Percentiles rank a stretch among this genome's conserved stretches.
Conservation (phyloP, 495 filamentous ascomycete genomes). For the Lasiosphaeris hirsuta region DNA sequence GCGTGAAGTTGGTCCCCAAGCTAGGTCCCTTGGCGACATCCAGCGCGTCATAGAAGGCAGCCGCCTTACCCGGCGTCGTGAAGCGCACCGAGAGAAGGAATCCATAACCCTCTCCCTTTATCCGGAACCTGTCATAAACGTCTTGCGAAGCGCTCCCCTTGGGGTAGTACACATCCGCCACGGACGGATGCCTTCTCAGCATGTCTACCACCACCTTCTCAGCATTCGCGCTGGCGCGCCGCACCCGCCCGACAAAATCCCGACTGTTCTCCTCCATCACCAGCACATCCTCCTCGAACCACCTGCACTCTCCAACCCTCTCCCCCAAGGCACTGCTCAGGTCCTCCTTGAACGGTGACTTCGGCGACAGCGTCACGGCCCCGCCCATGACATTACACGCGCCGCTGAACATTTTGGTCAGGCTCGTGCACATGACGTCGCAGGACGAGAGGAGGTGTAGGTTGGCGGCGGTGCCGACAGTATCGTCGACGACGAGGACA, state of each 20-base stretch:
- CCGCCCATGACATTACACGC: slow-evolving; percentile 31
- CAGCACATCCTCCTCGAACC: slow-evolving; percentile 21
- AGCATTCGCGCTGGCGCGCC: slow-evolving; percentile 15
- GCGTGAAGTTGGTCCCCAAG: slow-evolving; percentile 30
- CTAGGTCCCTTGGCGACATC: slow-evolving; percentile 30
- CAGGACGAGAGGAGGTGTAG: slow-evolving; percentile 14
- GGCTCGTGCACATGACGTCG: slow-evolving; percentile 25
- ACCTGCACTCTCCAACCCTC: background rate
- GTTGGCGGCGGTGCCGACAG: slow-evolving; percentile 20
- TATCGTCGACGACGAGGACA: slow-evolving; percentile 28
- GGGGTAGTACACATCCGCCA: slow-evolving; percentile 27
- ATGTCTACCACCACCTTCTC: slow-evolving; percentile 1
- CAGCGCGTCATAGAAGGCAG: slow-evolving; percentile 24
- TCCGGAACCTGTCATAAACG: slow-evolving; percentile 15
- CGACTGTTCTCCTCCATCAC: slow-evolving; percentile 25
- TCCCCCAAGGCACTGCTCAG: background rate
- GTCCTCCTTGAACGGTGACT: background rate
- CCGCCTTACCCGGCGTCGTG: background rate
- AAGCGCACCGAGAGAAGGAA: slow-evolving; percentile 27
- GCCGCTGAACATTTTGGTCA: slow-evolving; percentile 32
- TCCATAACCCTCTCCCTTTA: slow-evolving; percentile 13
- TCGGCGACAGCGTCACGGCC: slow-evolving; percentile 3
- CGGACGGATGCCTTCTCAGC: background rate
- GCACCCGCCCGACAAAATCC: slow-evolving; percentile 15
- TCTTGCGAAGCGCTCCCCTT: slow-evolving; percentile 10